Conservation (phyloP, 495 filamentous ascomycete genomes). For the Alectoria sarmentosa region DNA sequence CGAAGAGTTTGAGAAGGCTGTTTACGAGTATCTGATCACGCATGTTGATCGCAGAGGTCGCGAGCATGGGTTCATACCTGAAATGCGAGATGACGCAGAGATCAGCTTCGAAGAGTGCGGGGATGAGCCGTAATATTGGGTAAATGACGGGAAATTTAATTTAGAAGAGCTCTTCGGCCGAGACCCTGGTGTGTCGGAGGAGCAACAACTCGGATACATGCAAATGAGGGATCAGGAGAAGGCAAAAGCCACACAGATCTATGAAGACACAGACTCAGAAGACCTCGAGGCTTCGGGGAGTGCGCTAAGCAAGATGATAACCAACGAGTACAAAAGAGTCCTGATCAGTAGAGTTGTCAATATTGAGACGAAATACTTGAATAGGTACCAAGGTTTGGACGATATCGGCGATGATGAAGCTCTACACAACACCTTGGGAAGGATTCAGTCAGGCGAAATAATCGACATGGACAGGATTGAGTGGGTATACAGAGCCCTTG, state of each 20-base stretch:
- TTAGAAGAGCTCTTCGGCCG: too few relatives aligned
- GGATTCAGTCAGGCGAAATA: slow-evolving; percentile 1
- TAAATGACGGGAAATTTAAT: too few relatives aligned
- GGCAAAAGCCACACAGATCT: too few relatives aligned
- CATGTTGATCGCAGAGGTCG: slow-evolving; percentile 21
- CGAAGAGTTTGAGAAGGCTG: slow-evolving; percentile 19
- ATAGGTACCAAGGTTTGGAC: slow-evolving; percentile 12
- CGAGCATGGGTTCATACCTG: slow-evolving; percentile 25
- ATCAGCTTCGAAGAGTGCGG: too few relatives aligned
- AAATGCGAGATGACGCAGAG: slow-evolving; percentile 26
- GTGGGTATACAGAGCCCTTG: background rate
- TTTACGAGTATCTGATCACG: slow-evolving; percentile 23
- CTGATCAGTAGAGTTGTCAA: slow-evolving; percentile 1
- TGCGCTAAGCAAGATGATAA: too few relatives aligned
- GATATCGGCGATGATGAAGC: background rate
- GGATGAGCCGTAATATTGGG: too few relatives aligned
- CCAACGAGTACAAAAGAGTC: too few relatives aligned
- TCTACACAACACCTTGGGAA: background rate
- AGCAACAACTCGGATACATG: too few relatives aligned
- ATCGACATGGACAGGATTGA: background rate
- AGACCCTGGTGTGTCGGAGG: too few relatives aligned
- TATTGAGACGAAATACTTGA: background rate
- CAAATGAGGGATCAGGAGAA: too few relatives aligned
- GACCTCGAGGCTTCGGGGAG: too few relatives aligned
- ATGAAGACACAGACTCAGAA: too few relatives aligned